A percentile compares a stretch with the other conserved stretches of the same genome.
Conservation (phyloP, 1,139 yeast genomes). For the Diutina pseudorugosa region DNA sequence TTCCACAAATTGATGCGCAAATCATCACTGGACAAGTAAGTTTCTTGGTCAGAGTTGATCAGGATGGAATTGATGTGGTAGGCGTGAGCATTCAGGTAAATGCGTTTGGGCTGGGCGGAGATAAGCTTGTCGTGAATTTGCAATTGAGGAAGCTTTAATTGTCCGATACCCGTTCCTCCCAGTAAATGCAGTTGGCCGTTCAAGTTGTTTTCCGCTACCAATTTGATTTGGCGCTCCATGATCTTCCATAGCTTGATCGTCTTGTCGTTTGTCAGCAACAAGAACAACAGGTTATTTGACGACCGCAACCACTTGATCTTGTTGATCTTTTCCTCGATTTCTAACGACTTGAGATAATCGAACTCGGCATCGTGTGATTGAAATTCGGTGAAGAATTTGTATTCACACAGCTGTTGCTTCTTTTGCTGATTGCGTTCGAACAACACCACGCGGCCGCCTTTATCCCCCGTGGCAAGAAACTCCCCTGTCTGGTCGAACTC, state of each 20-base stretch:
- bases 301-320: slow-evolving; percentile 94
- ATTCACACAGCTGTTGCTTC: slow-evolving; percentile 58
- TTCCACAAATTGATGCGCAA: slow-evolving; percentile 95
- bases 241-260: slow-evolving; percentile 97
- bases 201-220: slow-evolving; percentile 84
- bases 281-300: slow-evolving; percentile 76
- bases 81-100: slow-evolving; percentile 94
- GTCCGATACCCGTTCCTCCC: slow-evolving; percentile 10
- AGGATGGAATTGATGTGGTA: slow-evolving; percentile 95
- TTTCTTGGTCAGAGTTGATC: slow-evolving; percentile 91
- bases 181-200: slow-evolving; percentile 11
- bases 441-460: slow-evolving; percentile 94
- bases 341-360: slow-evolving; percentile 89
- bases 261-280: slow-evolving; percentile 90
- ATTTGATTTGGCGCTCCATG: slow-evolving; percentile 80
- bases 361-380: slow-evolving; percentile 98
- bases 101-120: slow-evolving; percentile 87
- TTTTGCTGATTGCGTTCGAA: slow-evolving; percentile 81
- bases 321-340: slow-evolving; percentile 96
- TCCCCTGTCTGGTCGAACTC: slow-evolving; percentile 95
- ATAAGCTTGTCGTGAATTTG: slow-evolving; percentile 89
- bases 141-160: slow-evolving; percentile 71
- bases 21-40: slow-evolving; percentile 89
- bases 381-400: slow-evolving; percentile 91
- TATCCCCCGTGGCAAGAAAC: slow-evolving; percentile 94